Evolutionary conservation across 2,329 filamentous ascomycete species (phyloP).

Genomic region (Alternaria viburni): DNA sequence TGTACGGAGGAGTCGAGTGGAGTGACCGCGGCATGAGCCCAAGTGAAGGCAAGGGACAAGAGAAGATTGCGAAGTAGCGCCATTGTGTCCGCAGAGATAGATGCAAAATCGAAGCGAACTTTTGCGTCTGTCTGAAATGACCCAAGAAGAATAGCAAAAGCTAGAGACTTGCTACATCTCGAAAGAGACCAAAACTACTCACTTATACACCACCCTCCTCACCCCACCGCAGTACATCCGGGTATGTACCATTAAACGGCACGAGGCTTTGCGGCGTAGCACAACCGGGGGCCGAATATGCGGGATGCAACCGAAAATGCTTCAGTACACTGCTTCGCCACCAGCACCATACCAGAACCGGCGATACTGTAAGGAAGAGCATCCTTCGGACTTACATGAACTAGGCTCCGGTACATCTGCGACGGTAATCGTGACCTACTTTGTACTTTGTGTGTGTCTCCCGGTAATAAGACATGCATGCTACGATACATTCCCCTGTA

Average conservation of each 20-base stretch:
- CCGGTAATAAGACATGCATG: neutral
- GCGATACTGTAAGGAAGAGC: neutral
- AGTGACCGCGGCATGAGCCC: neutral
- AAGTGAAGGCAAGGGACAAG: neutral
- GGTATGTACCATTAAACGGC: neutral
- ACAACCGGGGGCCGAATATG: slow-evolving; percentile 1
- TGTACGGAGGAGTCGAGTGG: neutral
- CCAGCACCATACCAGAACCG: neutral
- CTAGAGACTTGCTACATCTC: neutral
- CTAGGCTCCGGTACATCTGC: neutral
- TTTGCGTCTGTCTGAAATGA: neutral
- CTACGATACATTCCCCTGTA: neutral
- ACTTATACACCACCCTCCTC: slow-evolving; percentile 1
- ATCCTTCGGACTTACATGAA: neutral
- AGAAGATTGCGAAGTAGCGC: neutral
- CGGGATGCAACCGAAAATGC: slow-evolving; percentile 1
- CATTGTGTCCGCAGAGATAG: neutral
- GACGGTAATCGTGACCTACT: neutral
- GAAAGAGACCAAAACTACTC: neutral
- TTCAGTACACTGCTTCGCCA: slow-evolving; percentile 9
- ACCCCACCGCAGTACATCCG: neutral
- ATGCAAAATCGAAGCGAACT: neutral
- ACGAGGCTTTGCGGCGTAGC: slow-evolving; percentile 2
- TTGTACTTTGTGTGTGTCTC: neutral
- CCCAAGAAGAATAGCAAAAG: neutral